Evolutionary conservation across 306 rosid species (phyloP).

Genomic region (Geum urbanum): DNA sequence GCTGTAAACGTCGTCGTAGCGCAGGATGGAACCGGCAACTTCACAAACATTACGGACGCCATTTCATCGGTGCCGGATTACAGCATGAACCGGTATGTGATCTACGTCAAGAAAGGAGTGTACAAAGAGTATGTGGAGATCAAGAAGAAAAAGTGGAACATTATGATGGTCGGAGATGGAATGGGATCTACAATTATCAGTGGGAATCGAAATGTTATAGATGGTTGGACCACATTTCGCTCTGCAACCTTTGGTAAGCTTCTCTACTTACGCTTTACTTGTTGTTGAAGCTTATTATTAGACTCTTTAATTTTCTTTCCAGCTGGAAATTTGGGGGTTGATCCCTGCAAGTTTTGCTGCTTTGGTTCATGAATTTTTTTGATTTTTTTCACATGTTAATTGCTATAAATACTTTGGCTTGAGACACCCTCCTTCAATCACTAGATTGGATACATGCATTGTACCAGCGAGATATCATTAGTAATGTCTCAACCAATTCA

Average conservation of each 20-base stretch:
- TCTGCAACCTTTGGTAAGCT: constrained; percentile 79
- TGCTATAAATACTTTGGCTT: neutral
- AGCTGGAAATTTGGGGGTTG: neutral
- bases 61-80: constrained; percentile 66
- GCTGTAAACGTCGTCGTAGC: constrained; percentile 55
- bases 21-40: constrained; percentile 68
- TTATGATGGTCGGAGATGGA: constrained; percentile 83
- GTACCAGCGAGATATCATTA: neutral
- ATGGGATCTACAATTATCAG: constrained; percentile 62
- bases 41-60: constrained; percentile 56
- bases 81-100: constrained; percentile 63
- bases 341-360: neutral
- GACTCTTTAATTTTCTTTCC: neutral
- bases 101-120: constrained; percentile 60
- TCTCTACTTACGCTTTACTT: neutral
- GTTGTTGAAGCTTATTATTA: neutral
- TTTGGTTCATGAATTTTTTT: neutral
- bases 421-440: neutral
- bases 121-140: constrained; percentile 73
- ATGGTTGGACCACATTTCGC: constrained; percentile 84
- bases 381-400: neutral
- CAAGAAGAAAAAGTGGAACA: constrained; percentile 88
- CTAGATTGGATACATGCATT: neutral
- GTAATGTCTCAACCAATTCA: neutral
- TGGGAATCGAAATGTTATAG: constrained; percentile 48